These are phyloP conservation scores for Castanea mollissima DNA, from an alignment of 306 rosid species.

Conservation along the genomic window DNA sequence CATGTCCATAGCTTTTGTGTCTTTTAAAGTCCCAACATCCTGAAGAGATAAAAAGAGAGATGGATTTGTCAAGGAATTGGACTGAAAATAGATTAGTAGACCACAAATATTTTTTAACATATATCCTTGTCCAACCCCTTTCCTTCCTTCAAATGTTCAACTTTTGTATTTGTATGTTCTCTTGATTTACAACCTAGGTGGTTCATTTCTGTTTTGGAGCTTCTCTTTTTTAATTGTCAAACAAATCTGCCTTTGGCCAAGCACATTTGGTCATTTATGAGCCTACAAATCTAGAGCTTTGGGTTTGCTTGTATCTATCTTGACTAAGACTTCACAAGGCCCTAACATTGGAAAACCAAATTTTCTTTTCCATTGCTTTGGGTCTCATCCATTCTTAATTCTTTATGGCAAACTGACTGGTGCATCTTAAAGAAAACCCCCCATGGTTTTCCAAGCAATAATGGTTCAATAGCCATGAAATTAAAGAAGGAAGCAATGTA, in stretches of 20 bases:
- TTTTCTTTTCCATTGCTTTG: background rate
- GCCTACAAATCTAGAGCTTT: slow-evolving; percentile 10
- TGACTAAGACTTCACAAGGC: background rate
- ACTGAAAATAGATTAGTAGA: background rate
- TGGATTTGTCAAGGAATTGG: slow-evolving; percentile 20
- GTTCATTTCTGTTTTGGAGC: slow-evolving; percentile 27
- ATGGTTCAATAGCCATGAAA: too few relatives aligned
- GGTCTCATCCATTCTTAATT: background rate
- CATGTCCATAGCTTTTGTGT: slow-evolving; percentile 12
- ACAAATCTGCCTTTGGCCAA: slow-evolving; percentile 16
- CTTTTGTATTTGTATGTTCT: slow-evolving; percentile 20
- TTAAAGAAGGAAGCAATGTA: too few relatives aligned
- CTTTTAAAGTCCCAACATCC: slow-evolving; percentile 25
- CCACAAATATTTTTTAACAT: background rate
- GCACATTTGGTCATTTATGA: slow-evolving; percentile 24
- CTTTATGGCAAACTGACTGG: background rate
- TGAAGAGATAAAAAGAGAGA: slow-evolving; percentile 14
- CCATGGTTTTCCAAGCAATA: too few relatives aligned
- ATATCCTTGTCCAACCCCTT: slow-evolving; percentile 10
- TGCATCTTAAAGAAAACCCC: too few relatives aligned
- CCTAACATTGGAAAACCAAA: slow-evolving; percentile 5
- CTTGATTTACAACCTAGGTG: slow-evolving; percentile 25
- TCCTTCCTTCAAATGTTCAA: background rate
- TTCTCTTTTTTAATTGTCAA: background rate
- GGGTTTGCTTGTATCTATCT: background rate